Base-by-base conservation (phyloP, 73 alveolate species). In the Paramecium caudatum region DNA sequence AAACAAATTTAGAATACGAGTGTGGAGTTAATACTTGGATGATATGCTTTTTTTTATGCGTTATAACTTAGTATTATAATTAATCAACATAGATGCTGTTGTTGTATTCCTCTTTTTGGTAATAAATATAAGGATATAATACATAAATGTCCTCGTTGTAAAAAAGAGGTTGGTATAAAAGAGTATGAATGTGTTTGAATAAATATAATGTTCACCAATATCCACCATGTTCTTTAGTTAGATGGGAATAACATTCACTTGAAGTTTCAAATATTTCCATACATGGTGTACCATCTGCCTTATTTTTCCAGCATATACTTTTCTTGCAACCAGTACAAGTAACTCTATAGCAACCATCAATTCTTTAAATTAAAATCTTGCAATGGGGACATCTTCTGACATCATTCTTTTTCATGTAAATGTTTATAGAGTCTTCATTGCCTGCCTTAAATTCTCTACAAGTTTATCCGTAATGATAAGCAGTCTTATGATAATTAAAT, bases 261-360 rank as follows among this genome's bases (percentile, higher is more conserved):
- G 93, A 36, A 15, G 87, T 86, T 7, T 43, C 90, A 62, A 61
- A 86, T 4, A 39, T n/a, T 0, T 23, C 63, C 93, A 86, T 86
- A 36, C 93, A 86, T 16, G 88, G 88, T 74, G 43, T 74, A 16
- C 65, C 65, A 27, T 74, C 88, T 39, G 43, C 47, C 36, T 86
- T 63, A 61, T 63, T 78, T 34, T 86, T 86, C 93, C 93, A 86
- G 70, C 93, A 86, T 23, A 86, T 61, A 65, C 84, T 70, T 15
- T 86, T 41, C 19, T 62, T 62, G 19, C 93, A 86, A 17, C 93
- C 80, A 13, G 86, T 86, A 33, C 93, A 86, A 10, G 82, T 78
- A 17, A 86, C 93, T 63, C 93, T 86, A 21, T 86, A 86, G 27
- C 93, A 86, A 2, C 93, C 93, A 41, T 86, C 93, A 55, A 86